Conservation (phyloP, 164 flowering plant species). For the Nymphaea thermarum region DNA sequence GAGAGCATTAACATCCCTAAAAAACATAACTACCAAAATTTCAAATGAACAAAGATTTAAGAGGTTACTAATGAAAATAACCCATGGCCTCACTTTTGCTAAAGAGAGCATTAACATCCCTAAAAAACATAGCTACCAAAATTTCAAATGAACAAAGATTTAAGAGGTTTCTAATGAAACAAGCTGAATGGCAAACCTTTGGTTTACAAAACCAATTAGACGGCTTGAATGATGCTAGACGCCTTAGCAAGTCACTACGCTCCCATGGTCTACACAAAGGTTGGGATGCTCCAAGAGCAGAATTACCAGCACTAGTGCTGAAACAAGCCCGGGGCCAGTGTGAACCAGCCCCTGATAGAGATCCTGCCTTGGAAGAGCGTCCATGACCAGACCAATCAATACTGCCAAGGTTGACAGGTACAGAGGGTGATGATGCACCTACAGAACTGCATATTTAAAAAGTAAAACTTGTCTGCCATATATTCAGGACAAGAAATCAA, state of each 20-base stretch:
- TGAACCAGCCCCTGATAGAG: slow-evolving; percentile 59
- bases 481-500: background rate
- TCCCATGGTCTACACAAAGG: slow-evolving; percentile 98
- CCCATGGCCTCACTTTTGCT: no score
- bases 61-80: no score
- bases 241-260: slow-evolving; percentile 84
- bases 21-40: no score
- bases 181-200: slow-evolving; percentile 39
- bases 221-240: slow-evolving; percentile 85
- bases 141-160: no score
- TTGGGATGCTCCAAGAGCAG: slow-evolving; percentile 64
- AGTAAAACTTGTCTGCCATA: background rate
- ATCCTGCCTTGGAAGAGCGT: slow-evolving; percentile 67
- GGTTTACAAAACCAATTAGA: slow-evolving; percentile 87
- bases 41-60: no score
- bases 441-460: slow-evolving; percentile 51
- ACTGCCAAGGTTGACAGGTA: slow-evolving; percentile 59
- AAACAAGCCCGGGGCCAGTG: slow-evolving; percentile 50
- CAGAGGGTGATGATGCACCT: slow-evolving; percentile 94
- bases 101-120: no score
- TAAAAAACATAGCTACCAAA: no score
- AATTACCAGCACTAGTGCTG: slow-evolving; percentile 78
- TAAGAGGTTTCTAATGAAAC: background rate
- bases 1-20: no score
- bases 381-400: slow-evolving; percentile 60